Evolutionary conservation across 2,329 filamentous ascomycete species (phyloP).

Genomic region (Sphaerulina vaccinii): DNA sequence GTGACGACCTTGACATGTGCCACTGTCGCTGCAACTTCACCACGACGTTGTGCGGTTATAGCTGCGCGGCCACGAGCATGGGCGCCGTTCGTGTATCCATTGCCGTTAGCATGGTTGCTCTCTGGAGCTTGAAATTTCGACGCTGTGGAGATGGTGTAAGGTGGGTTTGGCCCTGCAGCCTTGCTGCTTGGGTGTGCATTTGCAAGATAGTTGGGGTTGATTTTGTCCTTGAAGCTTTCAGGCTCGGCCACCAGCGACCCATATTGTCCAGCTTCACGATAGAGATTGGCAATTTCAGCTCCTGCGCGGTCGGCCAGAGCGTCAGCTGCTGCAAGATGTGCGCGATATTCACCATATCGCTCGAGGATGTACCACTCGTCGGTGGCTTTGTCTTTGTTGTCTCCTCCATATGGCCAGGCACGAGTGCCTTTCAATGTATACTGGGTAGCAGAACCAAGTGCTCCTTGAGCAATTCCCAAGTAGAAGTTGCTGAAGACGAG

Average conservation of each 20-base stretch:
- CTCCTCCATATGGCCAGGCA: slow-evolving; percentile 63
- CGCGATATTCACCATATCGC: slow-evolving; percentile 63
- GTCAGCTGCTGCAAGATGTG: slow-evolving; percentile 60
- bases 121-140: slow-evolving; percentile 22
- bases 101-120: slow-evolving; percentile 18
- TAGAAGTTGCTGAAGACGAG: slow-evolving; percentile 68
- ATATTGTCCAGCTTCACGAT: slow-evolving; percentile 37
- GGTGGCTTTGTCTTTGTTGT: slow-evolving; percentile 58
- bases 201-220: slow-evolving; percentile 26
- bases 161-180: slow-evolving; percentile 20
- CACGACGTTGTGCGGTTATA: slow-evolving; percentile 54
- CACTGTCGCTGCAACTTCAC: slow-evolving; percentile 62
- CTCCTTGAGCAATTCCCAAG: slow-evolving; percentile 61
- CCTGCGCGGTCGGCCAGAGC: slow-evolving; percentile 59
- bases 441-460: slow-evolving; percentile 54
- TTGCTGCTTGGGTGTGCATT: slow-evolving; percentile 14
- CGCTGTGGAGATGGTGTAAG: slow-evolving; percentile 24
- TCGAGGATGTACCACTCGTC: slow-evolving; percentile 67
- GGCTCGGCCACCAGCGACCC: slow-evolving; percentile 26
- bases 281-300: slow-evolving; percentile 49
- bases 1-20: slow-evolving; percentile 63
- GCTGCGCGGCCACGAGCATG: slow-evolving; percentile 34
- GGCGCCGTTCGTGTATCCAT: slow-evolving; percentile 24
- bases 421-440: slow-evolving; percentile 60
- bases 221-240: slow-evolving; percentile 16